phyloP scores from a whole-genome alignment of 2,329 filamentous ascomycete genomes.

The Epicoccum nigrum region DNA sequence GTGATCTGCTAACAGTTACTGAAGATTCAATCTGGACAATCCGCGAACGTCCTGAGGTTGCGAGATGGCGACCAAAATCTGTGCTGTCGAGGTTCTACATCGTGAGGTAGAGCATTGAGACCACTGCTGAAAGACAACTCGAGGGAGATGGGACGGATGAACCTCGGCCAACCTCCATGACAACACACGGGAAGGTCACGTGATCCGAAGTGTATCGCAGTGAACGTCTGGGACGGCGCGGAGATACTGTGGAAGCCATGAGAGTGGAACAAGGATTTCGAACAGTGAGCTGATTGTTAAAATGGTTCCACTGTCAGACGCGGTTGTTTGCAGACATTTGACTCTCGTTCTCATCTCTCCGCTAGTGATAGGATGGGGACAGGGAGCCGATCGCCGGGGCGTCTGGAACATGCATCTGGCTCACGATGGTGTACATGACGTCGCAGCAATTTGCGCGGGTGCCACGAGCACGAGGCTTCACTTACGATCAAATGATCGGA shows the following conservation, averaged over 20 bases:
- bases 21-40: no score
- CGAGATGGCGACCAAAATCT: no score
- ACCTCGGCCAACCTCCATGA: no score
- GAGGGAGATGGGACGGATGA: no score
- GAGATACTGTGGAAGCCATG: background rate
- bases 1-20: no score
- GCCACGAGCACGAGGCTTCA: constrained; percentile 11
- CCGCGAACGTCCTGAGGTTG: no score
- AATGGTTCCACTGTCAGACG: background rate
- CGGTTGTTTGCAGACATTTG: constrained; percentile 9
- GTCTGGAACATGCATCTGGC: constrained; percentile 10
- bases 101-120: no score
- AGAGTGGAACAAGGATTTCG: background rate
- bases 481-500: background rate
- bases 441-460: background rate
- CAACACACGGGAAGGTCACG: background rate
- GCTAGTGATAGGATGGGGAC: background rate
- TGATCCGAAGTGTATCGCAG: background rate
- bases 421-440: constrained; percentile 9
- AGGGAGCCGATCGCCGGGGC: background rate
- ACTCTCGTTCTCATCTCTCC: background rate
- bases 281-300: background rate
- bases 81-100: no score
- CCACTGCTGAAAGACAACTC: no score
- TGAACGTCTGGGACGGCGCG: background rate